Evolutionary conservation across 2,329 filamentous ascomycete species (phyloP).

Genomic region (Calonectria naviculata): DNA sequence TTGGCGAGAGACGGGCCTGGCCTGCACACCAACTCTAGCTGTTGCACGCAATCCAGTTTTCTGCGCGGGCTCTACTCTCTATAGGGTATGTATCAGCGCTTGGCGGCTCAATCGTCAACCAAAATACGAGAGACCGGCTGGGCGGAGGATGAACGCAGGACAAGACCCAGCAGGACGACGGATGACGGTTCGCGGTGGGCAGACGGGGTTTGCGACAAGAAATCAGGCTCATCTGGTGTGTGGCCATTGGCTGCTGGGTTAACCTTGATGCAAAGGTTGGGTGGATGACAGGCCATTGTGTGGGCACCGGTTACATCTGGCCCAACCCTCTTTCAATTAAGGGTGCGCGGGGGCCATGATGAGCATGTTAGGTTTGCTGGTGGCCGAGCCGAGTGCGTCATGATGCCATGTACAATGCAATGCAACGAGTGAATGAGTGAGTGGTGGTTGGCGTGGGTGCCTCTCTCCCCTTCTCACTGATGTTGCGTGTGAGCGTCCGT

Average conservation of each 20-base stretch:
- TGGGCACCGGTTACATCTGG: background rate
- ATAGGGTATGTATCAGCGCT: slow-evolving; percentile 5
- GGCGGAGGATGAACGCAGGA: too few relatives aligned
- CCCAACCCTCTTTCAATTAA: background rate
- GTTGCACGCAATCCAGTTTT: slow-evolving; percentile 1
- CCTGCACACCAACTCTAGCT: background rate
- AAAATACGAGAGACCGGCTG: background rate
- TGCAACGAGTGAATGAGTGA: background rate
- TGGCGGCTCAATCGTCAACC: background rate
- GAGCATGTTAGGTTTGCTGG: background rate
- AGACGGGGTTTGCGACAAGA: slow-evolving; percentile 8
- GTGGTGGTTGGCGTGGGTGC: background rate
- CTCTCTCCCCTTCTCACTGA: background rate
- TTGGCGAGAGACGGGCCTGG: background rate
- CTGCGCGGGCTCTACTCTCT: background rate
- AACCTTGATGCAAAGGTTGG: slow-evolving; percentile 11
- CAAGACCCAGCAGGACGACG: background rate
- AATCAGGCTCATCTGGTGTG: background rate
- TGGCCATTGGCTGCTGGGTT: background rate
- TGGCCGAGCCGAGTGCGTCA: background rate
- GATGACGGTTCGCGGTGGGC: background rate
- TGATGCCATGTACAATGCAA: background rate
- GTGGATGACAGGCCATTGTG: background rate
- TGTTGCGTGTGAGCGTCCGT: background rate
- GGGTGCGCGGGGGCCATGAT: slow-evolving; percentile 1